Percentiles rank a stretch among this genome's conserved stretches.
Conservation (phyloP, 2,329 filamentous ascomycete species). For the Aspergillus fijiensis region DNA sequence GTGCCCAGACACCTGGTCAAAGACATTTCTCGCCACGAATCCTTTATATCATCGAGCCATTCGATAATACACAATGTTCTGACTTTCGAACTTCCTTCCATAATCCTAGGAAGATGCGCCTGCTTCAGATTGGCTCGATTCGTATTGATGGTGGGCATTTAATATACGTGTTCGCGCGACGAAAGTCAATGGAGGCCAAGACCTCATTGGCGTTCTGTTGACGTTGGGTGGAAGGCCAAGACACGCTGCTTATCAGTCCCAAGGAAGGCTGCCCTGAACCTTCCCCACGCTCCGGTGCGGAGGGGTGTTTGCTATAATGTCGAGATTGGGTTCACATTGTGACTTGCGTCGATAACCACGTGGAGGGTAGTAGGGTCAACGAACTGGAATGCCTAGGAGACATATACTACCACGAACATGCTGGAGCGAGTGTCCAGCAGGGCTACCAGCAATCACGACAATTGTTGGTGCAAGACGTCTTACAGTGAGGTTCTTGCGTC, state of each 20-base stretch:
- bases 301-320: neutral
- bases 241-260: neutral
- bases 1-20: neutral
- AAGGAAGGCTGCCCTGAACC: neutral
- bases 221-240: neutral
- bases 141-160: neutral
- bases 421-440: neutral
- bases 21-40: neutral
- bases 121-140: neutral
- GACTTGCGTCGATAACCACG: neutral
- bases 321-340: neutral
- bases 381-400: neutral
- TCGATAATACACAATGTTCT: neutral
- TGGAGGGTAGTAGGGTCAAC: neutral
- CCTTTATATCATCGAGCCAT: neutral
- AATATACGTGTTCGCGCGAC: neutral
- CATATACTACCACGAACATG: neutral
- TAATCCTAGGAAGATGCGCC: neutral
- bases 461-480: neutral
- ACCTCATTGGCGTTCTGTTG: neutral
- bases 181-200: neutral
- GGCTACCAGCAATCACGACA: neutral
- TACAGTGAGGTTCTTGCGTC: neutral
- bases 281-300: neutral
- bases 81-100: neutral